A percentile compares a stretch with the other conserved stretches of the same genome.
These are phyloP conservation scores for Prunus yedoensis DNA, from an alignment of 331 rosid genomes.

Conservation along the genomic window DNA sequence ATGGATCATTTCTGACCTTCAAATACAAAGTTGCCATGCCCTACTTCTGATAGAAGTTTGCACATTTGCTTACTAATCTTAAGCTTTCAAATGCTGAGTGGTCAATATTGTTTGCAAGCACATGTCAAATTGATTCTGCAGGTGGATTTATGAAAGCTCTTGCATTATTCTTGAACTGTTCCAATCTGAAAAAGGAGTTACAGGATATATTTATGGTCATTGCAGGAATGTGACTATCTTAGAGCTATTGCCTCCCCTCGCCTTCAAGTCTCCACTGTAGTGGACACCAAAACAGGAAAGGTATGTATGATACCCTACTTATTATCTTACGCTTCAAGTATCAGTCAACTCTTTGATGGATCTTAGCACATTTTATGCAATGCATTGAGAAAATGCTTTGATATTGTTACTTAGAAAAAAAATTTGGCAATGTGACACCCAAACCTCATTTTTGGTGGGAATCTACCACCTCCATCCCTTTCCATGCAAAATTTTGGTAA, in stretches of 20 bases:
- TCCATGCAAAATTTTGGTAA: too few relatives aligned
- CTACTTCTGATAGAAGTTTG: neutral
- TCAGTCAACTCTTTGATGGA: neutral
- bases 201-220: constrained; percentile 23
- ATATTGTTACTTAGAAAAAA: neutral
- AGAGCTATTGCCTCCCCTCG: constrained; percentile 78
- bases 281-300: constrained; percentile 90
- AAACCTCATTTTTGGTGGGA: too few relatives aligned
- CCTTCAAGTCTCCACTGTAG: constrained; percentile 83
- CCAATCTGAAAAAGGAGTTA: constrained; percentile 22
- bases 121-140: neutral
- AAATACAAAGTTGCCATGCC: neutral
- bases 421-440: too few relatives aligned
- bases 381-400: neutral
- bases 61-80: neutral
- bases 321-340: neutral
- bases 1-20: neutral
- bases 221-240: constrained; percentile 95
- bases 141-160: neutral
- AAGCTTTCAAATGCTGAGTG: constrained; percentile 6
- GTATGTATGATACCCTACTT: constrained; percentile 28
- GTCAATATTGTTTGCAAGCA: constrained; percentile 7
- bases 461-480: too few relatives aligned
- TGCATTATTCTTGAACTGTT: constrained; percentile 8
- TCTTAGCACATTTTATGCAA: constrained; percentile 12